A percentile compares a stretch with the other conserved stretches of the same genome.
Conservation (phyloP, 1,139 yeast genomes). For the Protomyces inundatus region DNA sequence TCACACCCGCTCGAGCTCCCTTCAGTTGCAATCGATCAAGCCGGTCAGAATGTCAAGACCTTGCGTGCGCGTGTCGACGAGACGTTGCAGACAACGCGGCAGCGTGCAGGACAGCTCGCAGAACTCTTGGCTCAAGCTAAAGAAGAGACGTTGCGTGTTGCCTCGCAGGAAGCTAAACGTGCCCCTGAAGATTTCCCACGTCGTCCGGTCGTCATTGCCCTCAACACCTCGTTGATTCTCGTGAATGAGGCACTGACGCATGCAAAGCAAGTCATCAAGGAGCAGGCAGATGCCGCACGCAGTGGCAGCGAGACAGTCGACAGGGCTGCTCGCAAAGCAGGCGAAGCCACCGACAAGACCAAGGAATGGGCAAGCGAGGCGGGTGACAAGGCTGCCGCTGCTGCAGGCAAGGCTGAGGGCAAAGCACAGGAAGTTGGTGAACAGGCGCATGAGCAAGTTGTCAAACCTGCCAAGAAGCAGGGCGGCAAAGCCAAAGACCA, state of each 20-base stretch:
- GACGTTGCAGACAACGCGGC: constrained; percentile 8
- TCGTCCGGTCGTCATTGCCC: constrained; percentile 1
- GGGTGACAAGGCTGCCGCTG: neutral
- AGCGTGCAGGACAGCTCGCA: constrained; percentile 4
- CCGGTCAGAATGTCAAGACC: neutral
- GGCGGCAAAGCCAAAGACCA: neutral
- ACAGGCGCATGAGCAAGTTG: neutral
- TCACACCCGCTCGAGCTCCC: constrained; percentile 18
- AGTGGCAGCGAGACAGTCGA: neutral
- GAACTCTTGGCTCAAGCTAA: constrained; percentile 12
- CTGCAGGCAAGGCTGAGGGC: neutral
- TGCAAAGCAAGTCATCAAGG: constrained; percentile 6
- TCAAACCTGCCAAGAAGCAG: neutral
- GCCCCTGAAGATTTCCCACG: constrained; percentile 22
- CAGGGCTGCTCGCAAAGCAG: constrained; percentile 4
- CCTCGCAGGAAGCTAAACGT: neutral
- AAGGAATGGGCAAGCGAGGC: constrained; percentile 5
- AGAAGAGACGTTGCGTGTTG: constrained; percentile 3
- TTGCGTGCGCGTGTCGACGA: constrained; percentile 8
- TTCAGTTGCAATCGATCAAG: constrained; percentile 4
- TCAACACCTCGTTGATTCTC: constrained; percentile 14
- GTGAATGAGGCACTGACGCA: constrained; percentile 8
- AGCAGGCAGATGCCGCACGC: neutral
- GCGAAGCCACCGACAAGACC: neutral
- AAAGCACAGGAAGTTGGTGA: neutral